phyloP scores from a whole-genome alignment of 2,329 filamentous ascomycete genomes.

The Rosellinia necatrix region DNA sequence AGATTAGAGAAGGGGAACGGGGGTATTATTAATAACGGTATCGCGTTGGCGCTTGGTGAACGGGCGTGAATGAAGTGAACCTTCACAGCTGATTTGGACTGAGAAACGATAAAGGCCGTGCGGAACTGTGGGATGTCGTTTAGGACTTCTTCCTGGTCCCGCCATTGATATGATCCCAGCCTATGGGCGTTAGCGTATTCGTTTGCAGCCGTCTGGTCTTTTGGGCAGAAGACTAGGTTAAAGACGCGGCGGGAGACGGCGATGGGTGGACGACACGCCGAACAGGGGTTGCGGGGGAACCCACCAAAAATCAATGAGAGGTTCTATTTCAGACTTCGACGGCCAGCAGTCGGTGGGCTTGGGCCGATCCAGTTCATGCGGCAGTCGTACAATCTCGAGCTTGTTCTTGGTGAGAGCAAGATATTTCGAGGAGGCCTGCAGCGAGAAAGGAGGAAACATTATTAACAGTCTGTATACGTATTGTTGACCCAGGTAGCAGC shows the following conservation, averaged over 20 bases:
- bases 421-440: slow-evolving; percentile 69
- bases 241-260: background rate
- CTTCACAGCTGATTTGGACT: slow-evolving; percentile 51
- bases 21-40: slow-evolving; percentile 68
- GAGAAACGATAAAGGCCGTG: slow-evolving; percentile 53
- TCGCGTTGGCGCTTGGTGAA: slow-evolving; percentile 57
- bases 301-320: slow-evolving; percentile 68
- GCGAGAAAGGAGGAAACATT: background rate
- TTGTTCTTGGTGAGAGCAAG: slow-evolving; percentile 70
- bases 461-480: slow-evolving; percentile 37
- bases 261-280: too few relatives aligned
- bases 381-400: slow-evolving; percentile 67
- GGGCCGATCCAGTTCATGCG: slow-evolving; percentile 58
- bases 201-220: background rate
- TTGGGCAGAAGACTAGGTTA: background rate
- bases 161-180: slow-evolving; percentile 70
- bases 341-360: slow-evolving; percentile 59
- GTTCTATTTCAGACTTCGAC: slow-evolving; percentile 65
- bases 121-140: slow-evolving; percentile 70
- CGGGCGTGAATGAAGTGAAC: slow-evolving; percentile 68
- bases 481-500: background rate
- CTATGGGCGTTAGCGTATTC: slow-evolving; percentile 44
- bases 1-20: slow-evolving; percentile 69
- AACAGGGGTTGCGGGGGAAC: too few relatives aligned
- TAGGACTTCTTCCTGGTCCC: slow-evolving; percentile 59